phyloP scores from a whole-genome alignment of 192 early-diverging fungal species.

The Neocallimastix lanati region DNA sequence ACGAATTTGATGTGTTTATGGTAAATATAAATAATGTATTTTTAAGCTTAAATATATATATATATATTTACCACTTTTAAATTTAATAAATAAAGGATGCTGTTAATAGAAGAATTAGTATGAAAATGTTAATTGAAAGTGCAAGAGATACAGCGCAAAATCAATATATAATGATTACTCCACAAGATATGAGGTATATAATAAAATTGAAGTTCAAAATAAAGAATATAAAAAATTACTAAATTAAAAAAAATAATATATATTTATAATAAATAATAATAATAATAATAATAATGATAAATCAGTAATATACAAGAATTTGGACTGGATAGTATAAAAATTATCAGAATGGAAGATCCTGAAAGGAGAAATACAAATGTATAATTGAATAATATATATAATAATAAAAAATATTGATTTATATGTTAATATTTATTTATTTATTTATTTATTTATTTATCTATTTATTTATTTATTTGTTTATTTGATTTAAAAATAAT shows the following conservation, averaged over 20 bases:
- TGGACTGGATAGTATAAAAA: constrained; percentile 3
- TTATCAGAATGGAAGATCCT: constrained; percentile 28
- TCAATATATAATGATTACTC: constrained; percentile 95
- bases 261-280: not conserved
- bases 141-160: constrained; percentile 20
- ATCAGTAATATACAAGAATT: not conserved
- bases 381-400: no score
- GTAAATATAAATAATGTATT: constrained; percentile 9
- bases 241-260: not conserved
- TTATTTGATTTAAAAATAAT: no score
- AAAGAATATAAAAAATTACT: no score
- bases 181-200: constrained; percentile 65
- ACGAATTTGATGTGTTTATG: constrained; percentile 99
- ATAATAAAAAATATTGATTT: no score
- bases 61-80: no score
- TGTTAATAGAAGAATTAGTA: constrained; percentile 74
- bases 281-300: not conserved
- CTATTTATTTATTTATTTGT: no score
- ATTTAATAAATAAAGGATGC: constrained; percentile 43
- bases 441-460: no score
- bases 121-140: constrained; percentile 54
- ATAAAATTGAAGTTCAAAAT: no score
- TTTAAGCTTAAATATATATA: no score
- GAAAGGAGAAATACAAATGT: constrained; percentile 8
- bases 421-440: no score